These are phyloP conservation scores for Penicillium taxi DNA, from an alignment of 495 filamentous ascomycete genomes.

Conservation along the genomic window DNA sequence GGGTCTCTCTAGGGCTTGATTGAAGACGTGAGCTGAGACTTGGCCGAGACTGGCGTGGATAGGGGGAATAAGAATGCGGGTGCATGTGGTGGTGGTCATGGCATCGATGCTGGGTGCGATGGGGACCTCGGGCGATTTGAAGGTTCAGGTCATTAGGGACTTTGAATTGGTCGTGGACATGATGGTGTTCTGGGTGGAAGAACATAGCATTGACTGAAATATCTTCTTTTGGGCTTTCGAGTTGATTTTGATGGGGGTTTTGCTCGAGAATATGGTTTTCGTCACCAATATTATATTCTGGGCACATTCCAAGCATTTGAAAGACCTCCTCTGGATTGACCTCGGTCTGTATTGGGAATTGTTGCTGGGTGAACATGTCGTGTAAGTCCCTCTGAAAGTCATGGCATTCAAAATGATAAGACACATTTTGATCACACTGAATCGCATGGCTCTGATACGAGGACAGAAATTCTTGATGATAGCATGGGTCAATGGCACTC, in stretches of 20 bases:
- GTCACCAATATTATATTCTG: slow-evolving; percentile 26
- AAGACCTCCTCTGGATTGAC: slow-evolving; percentile 36
- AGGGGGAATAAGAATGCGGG: slow-evolving; percentile 32
- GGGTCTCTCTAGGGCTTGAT: slow-evolving; percentile 35
- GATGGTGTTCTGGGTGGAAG: slow-evolving; percentile 22
- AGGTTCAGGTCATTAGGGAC: slow-evolving; percentile 22
- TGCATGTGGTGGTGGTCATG: slow-evolving; percentile 30
- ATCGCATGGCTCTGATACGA: slow-evolving; percentile 24
- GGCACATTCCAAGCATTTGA: slow-evolving; percentile 36
- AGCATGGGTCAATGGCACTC: slow-evolving; percentile 10
- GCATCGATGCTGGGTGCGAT: slow-evolving; percentile 34
- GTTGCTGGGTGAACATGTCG: slow-evolving; percentile 16
- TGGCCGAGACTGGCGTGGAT: slow-evolving; percentile 35
- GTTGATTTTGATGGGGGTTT: slow-evolving; percentile 8
- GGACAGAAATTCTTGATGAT: slow-evolving; percentile 20
- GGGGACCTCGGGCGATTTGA: slow-evolving; percentile 22
- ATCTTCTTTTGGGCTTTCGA: slow-evolving; percentile 11
- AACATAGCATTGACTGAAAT: slow-evolving; percentile 18
- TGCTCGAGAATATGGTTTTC: slow-evolving; percentile 22
- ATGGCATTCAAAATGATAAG: slow-evolving; percentile 28
- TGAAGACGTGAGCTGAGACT: slow-evolving; percentile 37
- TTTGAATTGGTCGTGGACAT: slow-evolving; percentile 22
- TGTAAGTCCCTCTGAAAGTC: slow-evolving; percentile 27
- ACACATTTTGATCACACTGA: slow-evolving; percentile 29
- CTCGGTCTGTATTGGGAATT: slow-evolving; percentile 21